Evolutionary conservation across 2,329 filamentous ascomycete species (phyloP).

Genomic region (Trichoderma sp.): DNA sequence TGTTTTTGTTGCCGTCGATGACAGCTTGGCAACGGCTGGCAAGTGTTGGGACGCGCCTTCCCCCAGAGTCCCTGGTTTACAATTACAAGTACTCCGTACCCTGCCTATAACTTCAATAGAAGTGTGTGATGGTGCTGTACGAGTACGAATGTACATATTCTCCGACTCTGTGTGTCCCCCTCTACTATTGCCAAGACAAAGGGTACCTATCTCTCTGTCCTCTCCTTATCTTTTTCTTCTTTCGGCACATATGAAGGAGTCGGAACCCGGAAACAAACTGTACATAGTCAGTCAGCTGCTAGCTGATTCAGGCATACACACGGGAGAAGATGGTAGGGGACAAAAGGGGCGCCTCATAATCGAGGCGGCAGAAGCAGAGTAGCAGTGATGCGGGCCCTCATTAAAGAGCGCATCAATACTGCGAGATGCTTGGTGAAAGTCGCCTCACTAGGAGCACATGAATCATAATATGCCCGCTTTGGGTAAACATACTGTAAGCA

Average conservation of each 20-base stretch:
- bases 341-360: conserved; percentile 5
- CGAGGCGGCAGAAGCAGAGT: conserved; percentile 2
- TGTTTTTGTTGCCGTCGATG: neutral
- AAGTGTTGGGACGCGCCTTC: neutral
- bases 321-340: neutral
- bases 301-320: neutral
- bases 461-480: conserved; percentile 10
- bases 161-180: neutral
- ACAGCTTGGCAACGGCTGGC: neutral
- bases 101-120: no score
- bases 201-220: neutral
- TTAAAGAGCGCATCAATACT: neutral
- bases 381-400: conserved; percentile 4
- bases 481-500: neutral
- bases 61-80: neutral
- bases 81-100: no score
- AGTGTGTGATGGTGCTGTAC: neutral
- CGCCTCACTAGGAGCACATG: neutral
- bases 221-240: neutral
- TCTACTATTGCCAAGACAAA: neutral
- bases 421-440: neutral
- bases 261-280: neutral
- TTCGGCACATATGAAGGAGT: neutral
- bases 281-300: neutral
- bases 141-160: neutral